A percentile compares a stretch with the other conserved stretches of the same genome.
Conservation (phyloP, 1,139 yeast genomes). For the Candida neerlandica region DNA sequence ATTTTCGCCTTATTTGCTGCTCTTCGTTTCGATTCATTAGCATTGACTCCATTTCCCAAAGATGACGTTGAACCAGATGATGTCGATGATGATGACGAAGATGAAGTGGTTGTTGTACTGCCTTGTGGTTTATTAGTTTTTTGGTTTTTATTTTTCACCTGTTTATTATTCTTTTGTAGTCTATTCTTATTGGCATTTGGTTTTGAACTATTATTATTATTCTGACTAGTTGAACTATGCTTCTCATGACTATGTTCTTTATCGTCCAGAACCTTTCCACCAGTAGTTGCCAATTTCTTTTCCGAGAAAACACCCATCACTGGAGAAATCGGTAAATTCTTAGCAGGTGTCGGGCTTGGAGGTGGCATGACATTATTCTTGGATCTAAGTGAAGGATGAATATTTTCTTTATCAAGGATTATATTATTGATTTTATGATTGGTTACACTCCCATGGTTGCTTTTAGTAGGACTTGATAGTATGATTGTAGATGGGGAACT, state of each 20-base stretch:
- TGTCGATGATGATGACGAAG: background rate
- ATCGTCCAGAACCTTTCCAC: background rate
- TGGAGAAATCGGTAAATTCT: conserved; percentile 28
- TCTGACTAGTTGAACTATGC: background rate
- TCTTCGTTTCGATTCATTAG: conserved; percentile 3
- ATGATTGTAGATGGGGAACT: conserved; percentile 40
- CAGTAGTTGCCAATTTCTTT: conserved; percentile 16
- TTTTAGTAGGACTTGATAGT: conserved; percentile 25
- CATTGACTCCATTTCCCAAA: background rate
- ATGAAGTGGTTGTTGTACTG: background rate
- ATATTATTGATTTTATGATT: conserved; percentile 5
- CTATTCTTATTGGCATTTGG: background rate
- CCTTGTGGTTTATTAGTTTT: too few relatives aligned
- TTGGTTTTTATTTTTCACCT: too few relatives aligned
- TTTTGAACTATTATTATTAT: background rate
- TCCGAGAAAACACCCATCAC: conserved; percentile 50
- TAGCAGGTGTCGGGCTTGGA: conserved; percentile 47
- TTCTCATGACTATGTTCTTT: too few relatives aligned
- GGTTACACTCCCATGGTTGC: background rate
- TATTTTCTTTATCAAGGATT: conserved; percentile 5
- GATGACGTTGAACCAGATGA: background rate
- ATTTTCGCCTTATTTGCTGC: conserved; percentile 31
- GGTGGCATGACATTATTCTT: conserved; percentile 20
- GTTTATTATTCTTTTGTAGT: too few relatives aligned
- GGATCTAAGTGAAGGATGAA: background rate